Evolutionary conservation across 208 protist species (phyloP).

Genomic region (Acanthamoeba triangularis): DNA sequence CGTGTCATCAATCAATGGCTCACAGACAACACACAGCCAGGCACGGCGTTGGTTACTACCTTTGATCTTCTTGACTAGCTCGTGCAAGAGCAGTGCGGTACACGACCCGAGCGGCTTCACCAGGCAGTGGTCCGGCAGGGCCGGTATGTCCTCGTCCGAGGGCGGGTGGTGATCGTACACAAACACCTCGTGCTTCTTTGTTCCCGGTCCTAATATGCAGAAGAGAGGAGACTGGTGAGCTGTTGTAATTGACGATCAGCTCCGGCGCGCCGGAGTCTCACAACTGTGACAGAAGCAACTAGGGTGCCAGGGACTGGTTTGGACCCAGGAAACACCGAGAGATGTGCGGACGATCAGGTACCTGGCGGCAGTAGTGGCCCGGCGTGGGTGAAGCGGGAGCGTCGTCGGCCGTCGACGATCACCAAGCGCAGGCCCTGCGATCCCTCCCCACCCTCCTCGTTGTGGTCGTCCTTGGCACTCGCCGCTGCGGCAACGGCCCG

Average conservation of each 20-base stretch:
- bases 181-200: background rate
- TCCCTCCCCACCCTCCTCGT: background rate
- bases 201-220: background rate
- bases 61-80: slow-evolving; percentile 52
- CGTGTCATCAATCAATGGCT: background rate
- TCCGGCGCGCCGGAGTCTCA: background rate
- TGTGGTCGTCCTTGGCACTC: background rate
- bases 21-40: background rate
- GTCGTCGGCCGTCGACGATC: slow-evolving; percentile 23
- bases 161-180: slow-evolving; percentile 71
- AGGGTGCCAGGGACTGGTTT: background rate
- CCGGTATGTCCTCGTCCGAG: slow-evolving; percentile 51
- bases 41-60: background rate
- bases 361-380: background rate
- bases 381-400: slow-evolving; percentile 49
- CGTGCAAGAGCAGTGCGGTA: slow-evolving; percentile 51
- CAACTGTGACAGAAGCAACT: background rate
- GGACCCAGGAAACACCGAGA: background rate
- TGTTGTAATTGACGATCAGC: background rate
- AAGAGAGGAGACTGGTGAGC: background rate
- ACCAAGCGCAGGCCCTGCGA: background rate
- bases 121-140: background rate
- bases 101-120: slow-evolving; percentile 36
- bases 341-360: too few relatives aligned
- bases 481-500: background rate